Percentiles rank a stretch among this genome's conserved stretches.
These are phyloP conservation scores for Dendrobium officinale DNA, from an alignment of 106 monocot species.

Conservation along the genomic window DNA sequence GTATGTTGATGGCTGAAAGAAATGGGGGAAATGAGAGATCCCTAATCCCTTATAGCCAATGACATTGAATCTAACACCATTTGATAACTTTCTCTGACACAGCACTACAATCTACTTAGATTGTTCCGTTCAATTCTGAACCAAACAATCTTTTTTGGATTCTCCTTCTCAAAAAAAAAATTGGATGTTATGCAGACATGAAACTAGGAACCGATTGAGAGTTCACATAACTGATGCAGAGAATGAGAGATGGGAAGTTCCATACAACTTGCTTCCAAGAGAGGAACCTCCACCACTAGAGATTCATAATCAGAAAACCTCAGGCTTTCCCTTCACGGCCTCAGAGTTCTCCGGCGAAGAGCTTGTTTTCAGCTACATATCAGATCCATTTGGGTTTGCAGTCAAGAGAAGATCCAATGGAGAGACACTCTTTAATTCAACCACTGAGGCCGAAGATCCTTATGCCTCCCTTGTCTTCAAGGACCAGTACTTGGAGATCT, in stretches of 20 bases:
- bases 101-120: not conserved
- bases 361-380: slow-evolving; percentile 61
- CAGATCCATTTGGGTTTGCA: slow-evolving; percentile 74
- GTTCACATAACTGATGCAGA: slow-evolving; percentile 86
- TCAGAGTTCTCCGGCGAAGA: slow-evolving; percentile 49
- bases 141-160: not conserved
- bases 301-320: not conserved
- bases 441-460: slow-evolving; percentile 12
- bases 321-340: slow-evolving; percentile 16
- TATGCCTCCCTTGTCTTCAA: slow-evolving; percentile 66
- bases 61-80: not conserved
- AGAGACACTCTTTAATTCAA: slow-evolving; percentile 64
- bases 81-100: not conserved
- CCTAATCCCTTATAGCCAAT: no score
- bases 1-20: no score
- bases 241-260: slow-evolving; percentile 86
- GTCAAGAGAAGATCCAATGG: slow-evolving; percentile 62
- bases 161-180: not conserved
- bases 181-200: slow-evolving; percentile 41
- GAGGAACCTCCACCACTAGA: slow-evolving; percentile 39
- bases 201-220: slow-evolving; percentile 55
- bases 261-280: slow-evolving; percentile 73
- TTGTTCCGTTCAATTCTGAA: not conserved
- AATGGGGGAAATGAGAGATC: no score
- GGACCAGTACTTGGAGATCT: slow-evolving; percentile 89